Base-by-base conservation (phyloP, 352 stramenopile genomes). In the Halophytophthora polymorphica region DNA sequence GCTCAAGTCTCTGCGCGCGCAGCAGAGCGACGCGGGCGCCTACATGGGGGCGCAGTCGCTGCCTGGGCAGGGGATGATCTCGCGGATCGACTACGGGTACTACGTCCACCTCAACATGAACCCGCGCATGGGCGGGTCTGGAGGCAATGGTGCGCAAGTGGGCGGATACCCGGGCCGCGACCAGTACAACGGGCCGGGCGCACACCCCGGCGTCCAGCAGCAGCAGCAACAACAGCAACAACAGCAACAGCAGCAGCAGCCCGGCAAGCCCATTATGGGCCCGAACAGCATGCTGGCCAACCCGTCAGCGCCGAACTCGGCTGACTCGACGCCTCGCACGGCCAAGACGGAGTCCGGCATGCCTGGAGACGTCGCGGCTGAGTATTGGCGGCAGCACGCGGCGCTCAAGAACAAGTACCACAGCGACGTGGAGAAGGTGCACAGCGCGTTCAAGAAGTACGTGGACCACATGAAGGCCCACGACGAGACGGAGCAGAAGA, bases 401-500 rank as follows among this genome's bases (percentile, higher is more conserved):
- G 75, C 78, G 28, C 64, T 93, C 18, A 88, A 88, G 52, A 63
- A 71, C 41, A 93, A 93, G 58, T 88, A 90, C 58, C 73, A 87
- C 28, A 75, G 83, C 44, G 79, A 93, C 38, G 82, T 90, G n/a
- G 79, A 88, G 36, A 93, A 89, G 37, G 82, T 93, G 10, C 82
- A 93, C 64, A 90, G 68, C 29, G 82, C 82, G 14, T 93, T 93
- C 53, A 89, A 90, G 58, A 93, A 93, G 53, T 90, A 90, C 44
- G 82, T 93, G 14, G 82, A 93, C 61, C 82, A 93, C 58, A 90
- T 93, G 82, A 89, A 88, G 48, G 79, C 86, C 53, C 79, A 90
- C 31, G 83, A 88, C 50, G 82, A 90, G 56, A 93, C 77, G 11
- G 82, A 93, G 54, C 82, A 93, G 56, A 93, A 90, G 67, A 90